Conservation (phyloP, 257 asterid species). For the Solanum rostratum region DNA sequence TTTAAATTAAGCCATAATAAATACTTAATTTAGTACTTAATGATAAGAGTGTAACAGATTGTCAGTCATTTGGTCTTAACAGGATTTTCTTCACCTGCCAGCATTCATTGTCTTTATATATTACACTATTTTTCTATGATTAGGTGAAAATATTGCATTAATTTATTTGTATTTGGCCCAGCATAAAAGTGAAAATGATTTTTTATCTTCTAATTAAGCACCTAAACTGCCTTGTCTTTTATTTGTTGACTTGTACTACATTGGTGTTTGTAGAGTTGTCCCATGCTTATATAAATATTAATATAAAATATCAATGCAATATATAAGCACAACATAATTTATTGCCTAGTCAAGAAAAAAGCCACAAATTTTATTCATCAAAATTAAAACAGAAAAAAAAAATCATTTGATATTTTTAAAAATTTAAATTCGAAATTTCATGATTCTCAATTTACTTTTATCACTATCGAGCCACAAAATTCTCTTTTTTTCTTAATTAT, state of each 20-base stretch:
- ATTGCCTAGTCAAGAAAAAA: no score
- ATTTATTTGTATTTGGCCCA: not conserved
- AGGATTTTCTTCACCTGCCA: not conserved
- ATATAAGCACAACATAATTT: not conserved
- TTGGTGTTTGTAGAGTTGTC: not conserved
- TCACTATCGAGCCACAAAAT: not conserved
- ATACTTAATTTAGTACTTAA: not conserved
- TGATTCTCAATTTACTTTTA: not conserved
- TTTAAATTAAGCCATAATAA: not conserved
- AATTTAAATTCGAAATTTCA: not conserved
- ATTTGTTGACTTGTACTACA: not conserved
- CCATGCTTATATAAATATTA: not conserved
- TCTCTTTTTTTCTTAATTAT: not conserved
- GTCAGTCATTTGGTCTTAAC: not conserved
- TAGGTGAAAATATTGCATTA: not conserved
- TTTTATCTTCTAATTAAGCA: not conserved
- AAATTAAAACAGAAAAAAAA: not conserved
- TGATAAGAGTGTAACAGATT: not conserved
- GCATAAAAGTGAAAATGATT: not conserved
- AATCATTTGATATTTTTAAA: fast-evolving
- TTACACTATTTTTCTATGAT: not conserved
- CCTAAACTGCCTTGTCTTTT: not conserved
- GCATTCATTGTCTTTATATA: not conserved
- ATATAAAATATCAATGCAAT: not conserved
- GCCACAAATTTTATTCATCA: not conserved